These are phyloP conservation scores for Austroboletus rostrupii DNA, from an alignment of 1,284 basidiomycete species.

Conservation along the genomic window DNA sequence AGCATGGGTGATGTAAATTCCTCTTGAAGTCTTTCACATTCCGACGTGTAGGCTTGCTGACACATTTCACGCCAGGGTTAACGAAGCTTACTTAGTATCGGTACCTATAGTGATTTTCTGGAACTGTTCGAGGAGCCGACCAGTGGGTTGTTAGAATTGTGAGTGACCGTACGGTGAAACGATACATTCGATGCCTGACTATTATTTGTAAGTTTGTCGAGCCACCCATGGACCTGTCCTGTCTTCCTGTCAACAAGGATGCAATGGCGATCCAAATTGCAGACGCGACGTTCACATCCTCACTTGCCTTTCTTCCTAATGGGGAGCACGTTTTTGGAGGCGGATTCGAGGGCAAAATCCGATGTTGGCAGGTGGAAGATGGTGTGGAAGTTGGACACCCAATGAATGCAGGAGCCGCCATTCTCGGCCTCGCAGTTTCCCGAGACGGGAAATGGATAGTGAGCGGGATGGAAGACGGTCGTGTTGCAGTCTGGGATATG, in stretches of 20 bases:
- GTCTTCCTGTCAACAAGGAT: not conserved
- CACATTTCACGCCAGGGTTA: too few relatives aligned
- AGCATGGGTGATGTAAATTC: too few relatives aligned
- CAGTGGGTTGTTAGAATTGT: too few relatives aligned
- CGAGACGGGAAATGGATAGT: slow-evolving; percentile 8
- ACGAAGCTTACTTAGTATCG: too few relatives aligned
- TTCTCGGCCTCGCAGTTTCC: slow-evolving; percentile 4
- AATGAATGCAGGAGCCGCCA: not conserved
- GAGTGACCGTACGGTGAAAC: too few relatives aligned
- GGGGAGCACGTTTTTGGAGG: slow-evolving; percentile 6
- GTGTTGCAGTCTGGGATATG: slow-evolving; percentile 3
- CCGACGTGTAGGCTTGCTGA: too few relatives aligned
- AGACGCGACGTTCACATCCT: not conserved
- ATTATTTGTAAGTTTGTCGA: not conserved
- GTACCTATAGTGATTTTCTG: too few relatives aligned
- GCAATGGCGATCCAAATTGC: not conserved
- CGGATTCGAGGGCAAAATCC: slow-evolving; percentile 1
- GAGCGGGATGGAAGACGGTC: not conserved
- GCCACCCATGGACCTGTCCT: not conserved
- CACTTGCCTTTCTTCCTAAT: slow-evolving; percentile 5
- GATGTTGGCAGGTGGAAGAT: slow-evolving; percentile 4
- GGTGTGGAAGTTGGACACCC: slow-evolving; percentile 1
- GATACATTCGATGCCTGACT: too few relatives aligned
- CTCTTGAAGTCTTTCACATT: too few relatives aligned
- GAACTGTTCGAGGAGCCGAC: too few relatives aligned